Conservation (phyloP, 768 basidiomycete genomes). For the Pisolithus sp. region DNA sequence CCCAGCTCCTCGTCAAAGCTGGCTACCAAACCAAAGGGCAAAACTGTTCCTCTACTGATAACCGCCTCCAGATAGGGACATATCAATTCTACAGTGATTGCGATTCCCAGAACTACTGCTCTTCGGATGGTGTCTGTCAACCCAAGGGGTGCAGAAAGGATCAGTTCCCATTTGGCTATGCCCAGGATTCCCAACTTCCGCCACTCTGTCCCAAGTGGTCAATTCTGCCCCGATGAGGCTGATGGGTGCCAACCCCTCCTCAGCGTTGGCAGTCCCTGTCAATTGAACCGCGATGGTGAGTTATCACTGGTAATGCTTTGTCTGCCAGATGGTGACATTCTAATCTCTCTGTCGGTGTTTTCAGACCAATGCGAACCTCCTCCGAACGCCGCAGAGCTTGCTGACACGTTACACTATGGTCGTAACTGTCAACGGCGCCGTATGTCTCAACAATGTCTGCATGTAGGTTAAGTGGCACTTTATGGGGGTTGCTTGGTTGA, state of each 20-base stretch:
- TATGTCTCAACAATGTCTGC: constrained; percentile 81
- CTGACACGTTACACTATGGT: constrained; percentile 58
- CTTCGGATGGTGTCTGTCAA: constrained; percentile 46
- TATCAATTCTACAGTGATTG: constrained; percentile 79
- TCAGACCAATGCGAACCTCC: constrained; percentile 77
- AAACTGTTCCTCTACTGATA: constrained; percentile 48
- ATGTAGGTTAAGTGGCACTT: constrained; percentile 45
- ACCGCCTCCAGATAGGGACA: constrained; percentile 68
- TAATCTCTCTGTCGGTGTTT: not conserved
- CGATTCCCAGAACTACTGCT: constrained; percentile 64
- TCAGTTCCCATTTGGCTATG: constrained; percentile 70
- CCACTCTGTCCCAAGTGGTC: constrained; percentile 49
- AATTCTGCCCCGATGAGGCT: constrained; percentile 84
- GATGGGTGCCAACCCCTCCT: constrained; percentile 58
- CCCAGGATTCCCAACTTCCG: constrained; percentile 41
- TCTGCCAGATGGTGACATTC: not conserved
- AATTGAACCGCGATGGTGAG: constrained; percentile 82
- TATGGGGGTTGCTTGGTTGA: not conserved
- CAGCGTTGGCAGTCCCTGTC: constrained; percentile 61
- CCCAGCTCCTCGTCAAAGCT: constrained; percentile 34
- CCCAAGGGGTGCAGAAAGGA: constrained; percentile 69
- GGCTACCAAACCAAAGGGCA: constrained; percentile 41
- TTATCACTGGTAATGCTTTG: not conserved
- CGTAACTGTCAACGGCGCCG: constrained; percentile 75
- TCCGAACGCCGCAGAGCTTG: constrained; percentile 54